Evolutionary conservation across 768 basidiomycete species (phyloP).

Genomic region (Naematelia aurantialba): DNA sequence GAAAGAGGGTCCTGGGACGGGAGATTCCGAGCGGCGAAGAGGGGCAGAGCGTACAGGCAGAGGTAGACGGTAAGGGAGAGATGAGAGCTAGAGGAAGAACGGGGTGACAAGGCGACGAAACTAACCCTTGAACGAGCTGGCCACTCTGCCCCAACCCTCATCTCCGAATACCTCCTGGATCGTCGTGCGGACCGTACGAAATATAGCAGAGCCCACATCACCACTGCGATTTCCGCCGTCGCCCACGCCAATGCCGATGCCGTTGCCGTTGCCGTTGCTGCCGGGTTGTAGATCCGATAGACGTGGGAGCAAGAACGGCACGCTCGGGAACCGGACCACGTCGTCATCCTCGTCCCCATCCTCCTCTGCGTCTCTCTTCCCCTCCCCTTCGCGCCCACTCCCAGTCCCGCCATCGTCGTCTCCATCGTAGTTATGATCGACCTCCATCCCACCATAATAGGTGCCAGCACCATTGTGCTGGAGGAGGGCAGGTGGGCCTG

Average conservation of each 20-base stretch:
- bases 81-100: neutral
- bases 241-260: no score
- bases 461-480: no score
- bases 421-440: conserved; percentile 6
- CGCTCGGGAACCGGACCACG: conserved; percentile 7
- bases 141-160: conserved; percentile 78
- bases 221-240: conserved; percentile 42
- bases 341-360: conserved; percentile 22
- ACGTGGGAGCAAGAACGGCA: conserved; percentile 37
- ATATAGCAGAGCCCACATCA: conserved; percentile 53
- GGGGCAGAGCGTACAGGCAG: no score
- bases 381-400: conserved; percentile 21
- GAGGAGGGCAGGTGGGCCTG: no score
- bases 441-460: neutral
- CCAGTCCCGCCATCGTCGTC: neutral
- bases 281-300: conserved; percentile 20
- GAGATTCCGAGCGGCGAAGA: no score
- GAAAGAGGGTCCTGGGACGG: no score
- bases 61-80: conserved; percentile 6
- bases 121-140: conserved; percentile 65
- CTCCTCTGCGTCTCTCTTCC: conserved; percentile 23
- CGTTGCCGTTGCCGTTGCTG: no score
- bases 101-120: conserved; percentile 6
- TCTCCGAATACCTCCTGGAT: conserved; percentile 74
- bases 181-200: conserved; percentile 65